phyloP scores from a whole-genome alignment of 2,329 filamentous ascomycete genomes.

The Orbilia blumenaviensis region DNA sequence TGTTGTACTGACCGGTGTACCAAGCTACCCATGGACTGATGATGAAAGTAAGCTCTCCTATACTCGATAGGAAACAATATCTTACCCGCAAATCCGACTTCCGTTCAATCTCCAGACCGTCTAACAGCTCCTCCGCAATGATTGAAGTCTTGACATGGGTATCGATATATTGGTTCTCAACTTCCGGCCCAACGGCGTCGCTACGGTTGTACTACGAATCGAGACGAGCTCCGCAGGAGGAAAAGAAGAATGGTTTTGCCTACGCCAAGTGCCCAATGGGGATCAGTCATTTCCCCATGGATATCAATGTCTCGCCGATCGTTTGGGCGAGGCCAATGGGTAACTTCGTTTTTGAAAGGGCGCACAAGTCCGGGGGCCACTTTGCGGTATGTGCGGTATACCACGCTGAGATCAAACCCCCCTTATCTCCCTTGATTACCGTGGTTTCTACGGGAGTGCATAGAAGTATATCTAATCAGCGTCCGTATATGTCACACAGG shows the following conservation, averaged over 20 bases:
- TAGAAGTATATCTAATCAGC: slow-evolving; percentile 62
- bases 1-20: neutral
- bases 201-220: slow-evolving; percentile 78
- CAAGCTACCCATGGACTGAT: slow-evolving; percentile 35
- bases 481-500: slow-evolving; percentile 58
- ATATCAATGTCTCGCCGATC: slow-evolving; percentile 67
- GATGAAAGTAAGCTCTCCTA: slow-evolving; percentile 27
- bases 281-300: slow-evolving; percentile 68
- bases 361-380: slow-evolving; percentile 57
- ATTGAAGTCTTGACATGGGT: slow-evolving; percentile 77
- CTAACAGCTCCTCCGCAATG: slow-evolving; percentile 66
- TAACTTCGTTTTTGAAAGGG: slow-evolving; percentile 68
- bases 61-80: no score
- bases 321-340: slow-evolving; percentile 70
- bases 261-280: slow-evolving; percentile 64
- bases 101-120: slow-evolving; percentile 65
- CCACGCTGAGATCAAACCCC: slow-evolving; percentile 57
- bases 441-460: neutral
- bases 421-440: neutral
- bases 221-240: slow-evolving; percentile 55
- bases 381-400: slow-evolving; percentile 45
- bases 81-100: neutral
- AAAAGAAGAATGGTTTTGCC: slow-evolving; percentile 56
- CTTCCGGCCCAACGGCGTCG: slow-evolving; percentile 73
- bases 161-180: slow-evolving; percentile 76